Evolutionary conservation across 768 basidiomycete genomes (phyloP), one percentile per base, ranked within the genome.

Genomic region (Suillus bovinus): DNA sequence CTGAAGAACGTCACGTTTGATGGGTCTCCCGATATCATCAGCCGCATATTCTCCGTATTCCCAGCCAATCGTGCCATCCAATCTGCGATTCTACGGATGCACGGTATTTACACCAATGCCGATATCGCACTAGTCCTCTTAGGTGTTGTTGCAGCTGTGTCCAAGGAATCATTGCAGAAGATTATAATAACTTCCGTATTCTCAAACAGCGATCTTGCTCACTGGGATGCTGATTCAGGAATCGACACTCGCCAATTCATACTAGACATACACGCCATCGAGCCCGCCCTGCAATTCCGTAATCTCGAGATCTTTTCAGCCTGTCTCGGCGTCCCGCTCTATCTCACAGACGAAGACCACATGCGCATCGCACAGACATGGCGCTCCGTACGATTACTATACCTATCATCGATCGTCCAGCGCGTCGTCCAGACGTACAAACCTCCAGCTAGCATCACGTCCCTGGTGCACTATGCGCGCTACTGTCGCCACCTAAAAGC

Each of bases 321-420:
- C 17, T 56, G 55, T 27, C 38, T 56, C 24, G 55, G 55, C n/a
- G 17, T 56, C 38, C 55, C 55, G 7, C 38, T 56, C 5, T 56
- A 56, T 56, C 55, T 56, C 55, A 27, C 38, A 27, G 55, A 56
- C 17, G 38, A 56, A 39, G 55, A 56, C 11, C 38, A 56, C 29
- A 17, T 56, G 11, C 55, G 55, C 11, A 39, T 56, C 27, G 55
- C 55, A 4, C 55, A 39, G 11, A 20, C 55, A 56, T 56, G 55
- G 55, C 27, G 55, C 38, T 56, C 55, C 5, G 38, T 39, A 27
- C 55, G 13, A 11, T 24, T 56, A 13, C 38, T 56, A 38, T 56
- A 56, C 17, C 24, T 56, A 1, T 56, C 55, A 2, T 29, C 55
- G 10, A 39, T 56, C 11, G 38, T 56, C 55, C 55, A 56, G 38